These are phyloP conservation scores for Saccharomycopsis amapae DNA, from an alignment of 805 yeast genomes.

Conservation along the genomic window DNA sequence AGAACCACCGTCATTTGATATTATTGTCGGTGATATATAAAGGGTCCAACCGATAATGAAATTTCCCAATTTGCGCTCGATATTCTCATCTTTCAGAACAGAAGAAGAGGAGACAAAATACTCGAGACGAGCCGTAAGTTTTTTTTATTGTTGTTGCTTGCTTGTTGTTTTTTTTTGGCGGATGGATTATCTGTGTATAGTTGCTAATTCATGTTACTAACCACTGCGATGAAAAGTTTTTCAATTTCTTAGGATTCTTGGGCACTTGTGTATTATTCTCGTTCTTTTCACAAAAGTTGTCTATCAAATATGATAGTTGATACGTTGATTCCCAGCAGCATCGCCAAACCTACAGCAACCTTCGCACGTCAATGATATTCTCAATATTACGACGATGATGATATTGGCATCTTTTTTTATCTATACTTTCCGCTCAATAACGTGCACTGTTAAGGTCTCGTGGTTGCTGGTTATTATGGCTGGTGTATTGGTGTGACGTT, in stretches of 20 bases:
- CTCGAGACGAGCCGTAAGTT: constrained; percentile 60
- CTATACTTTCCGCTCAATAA: too few species aligned
- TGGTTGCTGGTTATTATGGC: too few species aligned
- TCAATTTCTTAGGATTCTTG: constrained; percentile 69
- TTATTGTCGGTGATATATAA: neutral
- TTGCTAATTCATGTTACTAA: too few species aligned
- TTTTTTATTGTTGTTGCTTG: too few species aligned
- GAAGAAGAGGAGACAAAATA: constrained; percentile 78
- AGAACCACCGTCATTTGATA: neutral
- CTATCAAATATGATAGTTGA: constrained; percentile 17
- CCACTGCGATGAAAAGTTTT: too few species aligned
- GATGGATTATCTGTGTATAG: too few species aligned
- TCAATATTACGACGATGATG: too few species aligned
- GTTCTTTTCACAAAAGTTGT: constrained; percentile 58
- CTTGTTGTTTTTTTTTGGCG: too few species aligned
- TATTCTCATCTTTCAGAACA: constrained; percentile 75
- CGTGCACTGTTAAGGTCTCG: neutral
- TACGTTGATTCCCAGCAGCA: neutral
- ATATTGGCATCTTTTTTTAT: too few species aligned
- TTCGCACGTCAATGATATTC: too few species aligned
- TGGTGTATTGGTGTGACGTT: too few species aligned
- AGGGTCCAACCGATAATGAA: constrained; percentile 34
- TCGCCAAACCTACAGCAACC: neutral
- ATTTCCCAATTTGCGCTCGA: constrained; percentile 67
- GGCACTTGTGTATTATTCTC: constrained; percentile 79